Evolutionary conservation across 2,329 filamentous ascomycete species (phyloP).

Genomic region (Ophiosphaerella herpotricha): DNA sequence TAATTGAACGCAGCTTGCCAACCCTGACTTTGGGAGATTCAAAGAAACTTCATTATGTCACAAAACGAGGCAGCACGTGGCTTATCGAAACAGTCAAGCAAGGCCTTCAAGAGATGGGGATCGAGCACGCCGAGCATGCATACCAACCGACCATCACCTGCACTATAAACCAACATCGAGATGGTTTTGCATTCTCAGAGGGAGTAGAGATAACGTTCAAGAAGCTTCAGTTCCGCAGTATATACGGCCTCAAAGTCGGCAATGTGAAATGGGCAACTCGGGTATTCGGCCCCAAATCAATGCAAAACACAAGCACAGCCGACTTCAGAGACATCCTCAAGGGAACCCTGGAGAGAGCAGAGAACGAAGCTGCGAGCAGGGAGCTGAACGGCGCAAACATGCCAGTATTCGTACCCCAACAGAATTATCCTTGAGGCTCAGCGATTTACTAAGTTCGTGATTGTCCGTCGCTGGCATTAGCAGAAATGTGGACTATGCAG

Average conservation of each 20-base stretch:
- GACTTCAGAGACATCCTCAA: slow-evolving; percentile 27
- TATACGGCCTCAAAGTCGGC: slow-evolving; percentile 28
- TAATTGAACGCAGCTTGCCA: slow-evolving; percentile 14
- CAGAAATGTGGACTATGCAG: no score
- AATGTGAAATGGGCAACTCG: slow-evolving; percentile 26
- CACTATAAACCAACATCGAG: slow-evolving; percentile 24
- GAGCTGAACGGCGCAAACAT: slow-evolving; percentile 5
- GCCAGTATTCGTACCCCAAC: neutral
- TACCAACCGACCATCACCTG: slow-evolving; percentile 22
- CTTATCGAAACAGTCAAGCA: slow-evolving; percentile 29
- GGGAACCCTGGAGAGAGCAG: slow-evolving; percentile 21
- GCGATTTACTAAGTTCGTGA: neutral
- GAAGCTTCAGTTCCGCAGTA: slow-evolving; percentile 31
- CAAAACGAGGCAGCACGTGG: slow-evolving; percentile 30
- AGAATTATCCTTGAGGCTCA: slow-evolving; percentile 4
- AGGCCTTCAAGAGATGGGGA: slow-evolving; percentile 25
- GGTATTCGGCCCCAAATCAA: neutral
- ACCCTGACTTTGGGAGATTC: slow-evolving; percentile 23
- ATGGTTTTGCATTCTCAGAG: slow-evolving; percentile 26
- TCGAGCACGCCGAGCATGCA: slow-evolving; percentile 26
- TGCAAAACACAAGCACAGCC: slow-evolving; percentile 9
- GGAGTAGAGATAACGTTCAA: slow-evolving; percentile 29
- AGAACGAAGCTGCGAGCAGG: slow-evolving; percentile 6
- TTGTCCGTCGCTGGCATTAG: no score
- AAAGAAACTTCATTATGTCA: slow-evolving; percentile 32